Evolutionary conservation across 2,329 filamentous ascomycete genomes (phyloP).

Genomic region (Myriosclerotinia duriaeana): DNA sequence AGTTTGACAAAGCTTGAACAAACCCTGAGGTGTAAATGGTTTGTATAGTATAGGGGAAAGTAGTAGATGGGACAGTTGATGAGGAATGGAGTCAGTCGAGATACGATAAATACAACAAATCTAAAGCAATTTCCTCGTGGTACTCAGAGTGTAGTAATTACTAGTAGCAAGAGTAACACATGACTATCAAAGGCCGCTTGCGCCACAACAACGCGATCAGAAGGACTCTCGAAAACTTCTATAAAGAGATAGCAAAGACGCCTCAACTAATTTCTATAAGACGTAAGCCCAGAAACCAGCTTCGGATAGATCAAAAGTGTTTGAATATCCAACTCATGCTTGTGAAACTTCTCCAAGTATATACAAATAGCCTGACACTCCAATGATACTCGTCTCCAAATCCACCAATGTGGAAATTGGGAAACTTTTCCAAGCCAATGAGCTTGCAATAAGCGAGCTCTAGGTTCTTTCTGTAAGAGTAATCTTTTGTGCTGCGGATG

Average conservation of each 20-base stretch:
- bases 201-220: conserved; percentile 3
- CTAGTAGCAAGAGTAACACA: background rate
- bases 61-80: background rate
- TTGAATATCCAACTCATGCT: conserved; percentile 26
- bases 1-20: too few species aligned
- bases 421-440: conserved; percentile 56
- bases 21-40: too few species aligned
- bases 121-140: background rate
- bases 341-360: conserved; percentile 43
- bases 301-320: conserved; percentile 30
- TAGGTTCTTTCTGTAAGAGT: conserved; percentile 52
- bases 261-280: background rate
- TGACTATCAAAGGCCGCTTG: background rate
- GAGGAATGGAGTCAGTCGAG: background rate
- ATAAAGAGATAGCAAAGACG: background rate
- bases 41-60: background rate
- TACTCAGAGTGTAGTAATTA: background rate
- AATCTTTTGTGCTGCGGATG: conserved; percentile 46
- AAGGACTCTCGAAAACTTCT: background rate
- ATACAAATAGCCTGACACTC: conserved; percentile 52
- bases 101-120: background rate
- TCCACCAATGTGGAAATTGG: conserved; percentile 48
- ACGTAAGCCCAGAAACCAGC: conserved; percentile 1
- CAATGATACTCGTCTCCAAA: conserved; percentile 47
- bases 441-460: conserved; percentile 54